Evolutionary conservation across 2,329 filamentous ascomycete genomes (phyloP).

Genomic region (Emmonsia crescens): DNA sequence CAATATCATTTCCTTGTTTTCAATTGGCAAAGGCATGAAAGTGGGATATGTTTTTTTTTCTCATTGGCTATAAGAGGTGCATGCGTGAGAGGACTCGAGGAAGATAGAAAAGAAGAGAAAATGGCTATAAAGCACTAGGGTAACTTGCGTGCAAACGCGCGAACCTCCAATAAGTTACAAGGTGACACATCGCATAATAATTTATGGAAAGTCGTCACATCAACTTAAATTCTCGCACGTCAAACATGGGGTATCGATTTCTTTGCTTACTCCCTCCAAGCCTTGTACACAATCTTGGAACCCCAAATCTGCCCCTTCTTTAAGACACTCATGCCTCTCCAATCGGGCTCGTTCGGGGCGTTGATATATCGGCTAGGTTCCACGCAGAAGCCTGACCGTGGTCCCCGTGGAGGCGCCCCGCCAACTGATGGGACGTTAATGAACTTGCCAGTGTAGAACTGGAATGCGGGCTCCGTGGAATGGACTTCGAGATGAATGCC

Average conservation of each 20-base stretch:
- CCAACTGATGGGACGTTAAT: constrained; percentile 61
- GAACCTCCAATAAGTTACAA: not conserved
- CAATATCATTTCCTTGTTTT: not conserved
- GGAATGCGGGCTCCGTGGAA: constrained; percentile 91
- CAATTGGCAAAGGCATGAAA: not conserved
- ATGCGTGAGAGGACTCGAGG: not conserved
- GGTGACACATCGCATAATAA: not conserved
- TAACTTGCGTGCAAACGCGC: not conserved
- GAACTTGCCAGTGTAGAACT: constrained; percentile 87
- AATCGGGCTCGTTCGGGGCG: constrained; percentile 69
- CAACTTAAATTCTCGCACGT: not conserved
- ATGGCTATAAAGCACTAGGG: not conserved
- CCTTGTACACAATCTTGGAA: constrained; percentile 68
- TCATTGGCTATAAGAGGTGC: not conserved
- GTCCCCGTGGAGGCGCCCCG: constrained; percentile 50
- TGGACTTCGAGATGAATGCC: constrained; percentile 74
- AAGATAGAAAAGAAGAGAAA: not conserved
- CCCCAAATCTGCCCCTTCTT: constrained; percentile 81
- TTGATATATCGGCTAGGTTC: constrained; percentile 90
- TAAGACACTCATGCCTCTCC: constrained; percentile 66
- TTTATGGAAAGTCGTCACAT: not conserved
- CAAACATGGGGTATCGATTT: not conserved
- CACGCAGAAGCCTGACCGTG: constrained; percentile 74
- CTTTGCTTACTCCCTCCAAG: constrained; percentile 55
- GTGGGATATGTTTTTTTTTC: not conserved